Base-by-base conservation (phyloP, 1,284 basidiomycete species). In the Paramarasmius palmivorus region DNA sequence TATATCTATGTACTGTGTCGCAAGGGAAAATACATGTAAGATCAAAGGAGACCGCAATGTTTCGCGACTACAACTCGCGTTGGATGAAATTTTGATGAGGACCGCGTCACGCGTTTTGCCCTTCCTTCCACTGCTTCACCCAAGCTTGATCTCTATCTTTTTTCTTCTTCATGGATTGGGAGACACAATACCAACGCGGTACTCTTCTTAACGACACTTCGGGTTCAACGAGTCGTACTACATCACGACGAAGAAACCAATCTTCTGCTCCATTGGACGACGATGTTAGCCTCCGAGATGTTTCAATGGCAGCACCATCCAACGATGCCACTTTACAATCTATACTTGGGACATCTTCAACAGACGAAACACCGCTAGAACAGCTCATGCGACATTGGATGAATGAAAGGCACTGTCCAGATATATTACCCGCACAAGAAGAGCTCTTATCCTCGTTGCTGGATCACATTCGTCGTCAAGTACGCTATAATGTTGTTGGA, bases 401-500 rank as follows among this genome's bases (percentile, higher is more conserved):
- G 73, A 89, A 91, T 69, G 93, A 96, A 65, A 74, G 93, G 49
- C 86, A 92, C 57, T 84, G 90, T 3, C 90, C 89, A 1, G 91
- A 92, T 59, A 78, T 96, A 34, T 75, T 94, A 42, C 79, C 82
- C 2, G 86, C 86, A 45, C 88, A 92, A 59, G 91, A 90, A 54
- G 82, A 83, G 46, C 70, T 95, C 17, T 74, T 96, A 39, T 80
- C 84, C 17, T 71, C 76, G 19, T 63, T 95, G 45, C 74, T 96
- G 60, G 90, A 94, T 67, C 90, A 92, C 64, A 80, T 96, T 50
- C 79, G 90, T 62, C 84, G 91, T 63, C 93, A 96, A 86, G 93
- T 93, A 71, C 57, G 85, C 29, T 70, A 53, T 61, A 49, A 39
- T 35, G 59, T 46, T 12, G 45, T 22, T 20, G 29, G 15, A 4